Conservation (phyloP, 2,329 filamentous ascomycete genomes). For the Hypoxylon sp. region DNA sequence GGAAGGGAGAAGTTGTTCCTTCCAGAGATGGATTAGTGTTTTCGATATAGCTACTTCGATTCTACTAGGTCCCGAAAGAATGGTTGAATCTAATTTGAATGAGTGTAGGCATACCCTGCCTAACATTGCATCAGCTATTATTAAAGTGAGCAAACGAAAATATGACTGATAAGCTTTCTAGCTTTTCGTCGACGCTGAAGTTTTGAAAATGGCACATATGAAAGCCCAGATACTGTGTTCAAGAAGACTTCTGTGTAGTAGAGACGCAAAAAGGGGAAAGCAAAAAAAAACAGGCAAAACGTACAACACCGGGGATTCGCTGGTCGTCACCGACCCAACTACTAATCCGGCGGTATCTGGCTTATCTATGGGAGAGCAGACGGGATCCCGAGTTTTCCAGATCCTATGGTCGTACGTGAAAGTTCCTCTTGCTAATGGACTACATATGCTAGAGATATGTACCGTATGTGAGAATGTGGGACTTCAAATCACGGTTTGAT, state of each 20-base stretch:
- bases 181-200: no score
- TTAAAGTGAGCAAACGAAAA: no score
- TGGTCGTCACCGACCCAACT: conserved; percentile 7
- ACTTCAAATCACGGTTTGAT: background rate
- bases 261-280: background rate
- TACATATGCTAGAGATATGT: background rate
- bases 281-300: background rate
- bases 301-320: conserved; percentile 11
- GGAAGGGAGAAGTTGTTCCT: background rate
- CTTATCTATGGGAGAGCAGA: background rate
- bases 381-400: conserved; percentile 4
- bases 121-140: no score
- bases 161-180: no score
- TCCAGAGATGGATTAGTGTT: background rate
- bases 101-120: no score
- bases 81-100: no score
- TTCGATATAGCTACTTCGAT: background rate
- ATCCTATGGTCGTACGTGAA: conserved; percentile 4
- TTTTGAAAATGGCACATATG: no score
- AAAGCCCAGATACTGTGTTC: no score
- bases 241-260: background rate
- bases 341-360: conserved; percentile 1
- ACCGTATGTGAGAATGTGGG: background rate
- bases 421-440: background rate
- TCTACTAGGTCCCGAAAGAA: background rate